phyloP scores from a whole-genome alignment of 73 alveolate genomes.

The Halteria grandinella region DNA sequence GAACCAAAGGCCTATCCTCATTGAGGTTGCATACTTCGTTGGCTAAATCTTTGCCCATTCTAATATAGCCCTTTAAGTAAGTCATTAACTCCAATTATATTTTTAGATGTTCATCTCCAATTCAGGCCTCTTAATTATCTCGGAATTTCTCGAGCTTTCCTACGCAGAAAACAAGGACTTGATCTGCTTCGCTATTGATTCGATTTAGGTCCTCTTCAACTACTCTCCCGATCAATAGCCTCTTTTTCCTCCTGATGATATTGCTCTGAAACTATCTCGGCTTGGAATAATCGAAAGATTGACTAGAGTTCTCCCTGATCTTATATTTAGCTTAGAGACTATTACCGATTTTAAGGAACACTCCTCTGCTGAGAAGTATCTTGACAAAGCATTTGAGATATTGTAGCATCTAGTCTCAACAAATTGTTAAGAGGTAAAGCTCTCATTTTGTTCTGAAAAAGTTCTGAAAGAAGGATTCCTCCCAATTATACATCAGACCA shows the following conservation, averaged over 20 bases:
- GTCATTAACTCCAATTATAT: not conserved
- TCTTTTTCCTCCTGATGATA: slow-evolving; percentile 10
- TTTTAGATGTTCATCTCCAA: slow-evolving; percentile 29
- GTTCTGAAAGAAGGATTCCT: not conserved
- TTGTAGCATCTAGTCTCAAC: slow-evolving; percentile 4
- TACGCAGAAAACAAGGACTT: slow-evolving; percentile 56
- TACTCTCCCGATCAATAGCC: not conserved
- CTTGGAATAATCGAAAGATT: not conserved
- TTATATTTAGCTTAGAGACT: not conserved
- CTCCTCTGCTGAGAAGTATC: slow-evolving; percentile 13
- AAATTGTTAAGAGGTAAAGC: slow-evolving; percentile 12
- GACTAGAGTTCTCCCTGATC: slow-evolving; percentile 8
- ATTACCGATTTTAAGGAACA: not conserved
- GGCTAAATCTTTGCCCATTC: slow-evolving; percentile 26
- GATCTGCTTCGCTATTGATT: slow-evolving; percentile 46
- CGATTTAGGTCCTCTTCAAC: slow-evolving; percentile 16
- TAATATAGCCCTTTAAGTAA: slow-evolving; percentile 23
- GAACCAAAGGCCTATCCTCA: slow-evolving; percentile 25
- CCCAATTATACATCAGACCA: slow-evolving; percentile 13
- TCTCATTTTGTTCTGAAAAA: not conserved
- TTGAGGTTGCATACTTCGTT: slow-evolving; percentile 54
- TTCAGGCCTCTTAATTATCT: slow-evolving; percentile 29
- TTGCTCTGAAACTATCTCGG: slow-evolving; percentile 5
- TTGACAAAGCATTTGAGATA: slow-evolving; percentile 44
- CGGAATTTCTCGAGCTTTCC: slow-evolving; percentile 23